These are phyloP conservation scores for Cladosporium halotolerans DNA, from an alignment of 2,329 filamentous ascomycete species.

Conservation along the genomic window DNA sequence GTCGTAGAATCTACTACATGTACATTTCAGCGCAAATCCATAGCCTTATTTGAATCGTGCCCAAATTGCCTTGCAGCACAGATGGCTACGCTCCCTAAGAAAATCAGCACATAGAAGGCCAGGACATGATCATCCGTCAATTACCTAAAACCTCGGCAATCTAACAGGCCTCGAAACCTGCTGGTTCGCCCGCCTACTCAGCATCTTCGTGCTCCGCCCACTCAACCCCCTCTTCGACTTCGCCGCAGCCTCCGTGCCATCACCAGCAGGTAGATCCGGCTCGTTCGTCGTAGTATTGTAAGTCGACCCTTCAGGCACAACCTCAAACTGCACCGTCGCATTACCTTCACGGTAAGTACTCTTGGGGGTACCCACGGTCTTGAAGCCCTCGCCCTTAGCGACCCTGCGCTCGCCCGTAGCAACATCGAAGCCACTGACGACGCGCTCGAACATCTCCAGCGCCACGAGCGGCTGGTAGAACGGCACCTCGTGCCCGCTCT, in stretches of 20 bases:
- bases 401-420: constrained; percentile 38
- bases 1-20: too few species aligned
- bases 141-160: background rate
- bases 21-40: too few species aligned
- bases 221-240: constrained; percentile 1
- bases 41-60: too few species aligned
- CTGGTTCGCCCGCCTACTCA: constrained; percentile 4
- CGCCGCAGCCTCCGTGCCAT: background rate
- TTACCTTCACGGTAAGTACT: constrained; percentile 37
- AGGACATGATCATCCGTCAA: too few species aligned
- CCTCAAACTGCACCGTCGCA: constrained; percentile 40
- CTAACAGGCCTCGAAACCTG: background rate
- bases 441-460: constrained; percentile 46
- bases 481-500: constrained; percentile 46
- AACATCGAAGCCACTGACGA: constrained; percentile 44
- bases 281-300: constrained; percentile 32
- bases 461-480: constrained; percentile 47
- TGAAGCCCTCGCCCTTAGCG: constrained; percentile 14
- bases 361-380: constrained; percentile 20
- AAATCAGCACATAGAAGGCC: too few species aligned
- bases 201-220: background rate
- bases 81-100: too few species aligned
- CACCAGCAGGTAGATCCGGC: constrained; percentile 14
- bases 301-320: constrained; percentile 39
- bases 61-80: too few species aligned